Evolutionary conservation across 257 asterid genomes (phyloP).

Genomic region (Nicotiana undulata): DNA sequence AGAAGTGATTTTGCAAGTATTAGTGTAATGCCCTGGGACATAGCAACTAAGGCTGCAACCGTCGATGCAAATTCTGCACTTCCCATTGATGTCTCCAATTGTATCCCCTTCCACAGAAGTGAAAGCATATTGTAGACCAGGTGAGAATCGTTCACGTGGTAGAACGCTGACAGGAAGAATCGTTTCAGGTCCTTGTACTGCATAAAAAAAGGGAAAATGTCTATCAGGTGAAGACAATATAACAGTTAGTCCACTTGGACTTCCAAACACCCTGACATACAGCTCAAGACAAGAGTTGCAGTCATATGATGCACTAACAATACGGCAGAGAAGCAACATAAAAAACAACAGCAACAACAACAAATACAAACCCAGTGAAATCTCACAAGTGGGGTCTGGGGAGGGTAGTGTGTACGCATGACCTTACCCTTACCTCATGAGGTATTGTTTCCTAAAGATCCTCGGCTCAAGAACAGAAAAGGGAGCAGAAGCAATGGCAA

Average conservation of each 20-base stretch:
- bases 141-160: conserved; percentile 77
- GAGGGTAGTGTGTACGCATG: too few relatives aligned
- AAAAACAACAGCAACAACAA: neutral
- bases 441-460: too few relatives aligned
- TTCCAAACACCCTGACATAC: neutral
- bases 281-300: neutral
- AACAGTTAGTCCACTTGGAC: neutral
- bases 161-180: conserved; percentile 67
- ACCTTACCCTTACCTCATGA: too few relatives aligned
- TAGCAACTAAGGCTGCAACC: conserved; percentile 55
- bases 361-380: too few relatives aligned
- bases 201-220: conserved; percentile 12
- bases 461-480: too few relatives aligned
- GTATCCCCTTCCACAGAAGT: conserved; percentile 94
- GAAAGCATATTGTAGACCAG: conserved; percentile 88
- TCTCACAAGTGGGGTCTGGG: too few relatives aligned
- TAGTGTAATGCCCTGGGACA: conserved; percentile 83
- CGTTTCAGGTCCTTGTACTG: conserved; percentile 89
- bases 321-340: neutral
- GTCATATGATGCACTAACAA: neutral
- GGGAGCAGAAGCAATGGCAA: neutral
- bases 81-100: conserved; percentile 74
- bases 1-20: conserved; percentile 56
- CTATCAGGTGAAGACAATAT: neutral
- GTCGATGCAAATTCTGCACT: conserved; percentile 65